Base-by-base conservation (phyloP, 805 yeast species). In the Sugiyamaella valdiviana region DNA sequence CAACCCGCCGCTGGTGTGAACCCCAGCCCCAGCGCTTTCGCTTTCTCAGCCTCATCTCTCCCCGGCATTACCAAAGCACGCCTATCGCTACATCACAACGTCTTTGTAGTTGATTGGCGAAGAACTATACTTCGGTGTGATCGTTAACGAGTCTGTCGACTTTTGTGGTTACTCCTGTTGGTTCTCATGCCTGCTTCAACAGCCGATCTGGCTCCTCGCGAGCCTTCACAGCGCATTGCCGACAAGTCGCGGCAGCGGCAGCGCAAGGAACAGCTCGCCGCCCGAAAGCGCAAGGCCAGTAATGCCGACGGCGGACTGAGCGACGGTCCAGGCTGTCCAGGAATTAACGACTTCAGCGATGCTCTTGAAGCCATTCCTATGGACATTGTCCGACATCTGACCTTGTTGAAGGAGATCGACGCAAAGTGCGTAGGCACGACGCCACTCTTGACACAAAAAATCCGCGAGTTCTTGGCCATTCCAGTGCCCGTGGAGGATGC, bases 331-430 rank as follows among this genome's bases (percentile, higher is more conserved):
- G 32, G 32, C 4, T 26, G 32, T 26, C 95, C 96, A 0, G 98
- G 97, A 1, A 71, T 93, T 46, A 91, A 90, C 67, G 99, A 93
- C 64, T 78, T 93, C 48, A 74, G 86, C 40, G 99, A 93, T 68
- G 90, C 89, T 0, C 77, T 91, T 44, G 95, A 89, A 62, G 96
- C 96, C 20, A 73, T 89, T 53, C 99, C 99, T 0, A 62, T 75
- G 48, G 96, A 88, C 56, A 73, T 87, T 37, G 78, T 89, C 44
- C 78, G 90, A 45, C 91, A 90, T 62, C 80, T 89, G 64, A 93
- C 98, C 1, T 70, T 88, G 14, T 70, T 93, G 55, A 86, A 88
- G 61, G 99, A 93, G 62, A 89, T 93, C 46, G 97, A 90, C 62
- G 97, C 98, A 51, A 91, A 91, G 64, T 87, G 96, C 64, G 84